Percentiles rank a stretch among this genome's conserved stretches.
Conservation (phyloP, 1,284 basidiomycete genomes). For the Apiotrichum veenhuisii region DNA sequence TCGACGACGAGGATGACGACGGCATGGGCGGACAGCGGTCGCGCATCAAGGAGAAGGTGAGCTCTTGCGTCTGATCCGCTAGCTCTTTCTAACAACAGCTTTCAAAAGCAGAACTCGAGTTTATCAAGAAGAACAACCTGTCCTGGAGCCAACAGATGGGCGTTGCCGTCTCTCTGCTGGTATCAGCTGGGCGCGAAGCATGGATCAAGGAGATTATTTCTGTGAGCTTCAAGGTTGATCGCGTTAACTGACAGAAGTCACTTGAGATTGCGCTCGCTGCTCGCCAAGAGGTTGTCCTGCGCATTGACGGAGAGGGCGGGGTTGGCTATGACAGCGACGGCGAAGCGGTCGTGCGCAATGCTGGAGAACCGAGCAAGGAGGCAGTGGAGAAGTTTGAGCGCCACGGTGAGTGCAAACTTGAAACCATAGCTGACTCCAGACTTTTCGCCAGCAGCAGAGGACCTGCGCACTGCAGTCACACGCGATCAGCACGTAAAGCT, state of each 20-base stretch:
- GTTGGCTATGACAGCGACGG: conserved; percentile 51
- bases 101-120: conserved; percentile 63
- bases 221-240: conserved; percentile 53
- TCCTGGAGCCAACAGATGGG: conserved; percentile 86
- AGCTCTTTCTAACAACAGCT: conserved; percentile 29
- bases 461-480: conserved; percentile 68
- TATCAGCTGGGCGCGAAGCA: conserved; percentile 61
- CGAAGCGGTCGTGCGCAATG: conserved; percentile 39
- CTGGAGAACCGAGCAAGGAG: conserved; percentile 60
- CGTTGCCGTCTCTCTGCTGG: conserved; percentile 70
- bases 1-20: conserved; percentile 43
- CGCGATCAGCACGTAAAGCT: conserved; percentile 75
- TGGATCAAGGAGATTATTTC: conserved; percentile 75
- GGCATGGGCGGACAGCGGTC: conserved; percentile 50
- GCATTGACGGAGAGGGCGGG: conserved; percentile 57
- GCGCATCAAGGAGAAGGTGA: conserved; percentile 48
- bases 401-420: conserved; percentile 58
- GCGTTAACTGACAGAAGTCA: conserved; percentile 54
- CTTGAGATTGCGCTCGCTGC: conserved; percentile 63
- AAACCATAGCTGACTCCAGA: conserved; percentile 51
- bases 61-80: too few relatives aligned
- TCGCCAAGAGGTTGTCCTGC: conserved; percentile 66
- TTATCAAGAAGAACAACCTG: conserved; percentile 70
- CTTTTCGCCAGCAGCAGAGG: conserved; percentile 67
- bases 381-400: conserved; percentile 69